Evolutionary conservation across 345 rosid genomes (phyloP), one percentile per base, ranked within the genome.

Genomic region (Lepidium aucheri): DNA sequence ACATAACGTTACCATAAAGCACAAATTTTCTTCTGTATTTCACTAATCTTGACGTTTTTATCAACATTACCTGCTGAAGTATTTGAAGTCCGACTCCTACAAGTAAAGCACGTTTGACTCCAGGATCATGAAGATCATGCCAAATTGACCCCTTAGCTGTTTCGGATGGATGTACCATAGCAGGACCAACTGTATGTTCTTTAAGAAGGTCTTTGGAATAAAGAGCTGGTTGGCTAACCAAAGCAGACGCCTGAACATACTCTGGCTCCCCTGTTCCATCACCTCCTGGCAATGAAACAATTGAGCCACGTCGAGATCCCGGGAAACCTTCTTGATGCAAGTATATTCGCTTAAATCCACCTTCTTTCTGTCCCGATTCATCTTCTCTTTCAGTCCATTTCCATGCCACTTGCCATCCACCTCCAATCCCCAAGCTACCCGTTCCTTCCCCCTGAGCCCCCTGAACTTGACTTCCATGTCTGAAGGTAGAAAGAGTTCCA

Each of bases 391-490:
- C 90, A 9, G 89, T 60, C 90, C 96, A 90, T 80, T 94, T 83
- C 97, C 96, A 94, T n/a, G 96, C 96, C 72, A 94, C 79, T 74
- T 94, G 97, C 99, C 99, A 94, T 35, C 96, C 97, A 34, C 97
- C 93, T 53, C 99, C 97, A 63, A 90, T 90, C 63, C 83, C 95
- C 73, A 80, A 76, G 53, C 86, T 76, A 13, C 87, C 81, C 28
- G 60, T 72, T 16, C 73, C 76, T 36, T 81, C 88, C 54, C 87
- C 90, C 3, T 72, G 79, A 75, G 77, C 80, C 52, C 83, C 92
- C 43, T 78, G 85, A 51, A 74, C 49, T 69, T 78, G 74, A 76
- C 86, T 81, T 18, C 92, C 95, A 10, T 81, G 87, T 71, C 93
- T 79, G 70, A 81, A 69, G 61, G 79, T 74, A 47, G 82, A 54